Evolutionary conservation across 805 yeast genomes (phyloP).

Genomic region (Wickerhamomyces strasburgensis): DNA sequence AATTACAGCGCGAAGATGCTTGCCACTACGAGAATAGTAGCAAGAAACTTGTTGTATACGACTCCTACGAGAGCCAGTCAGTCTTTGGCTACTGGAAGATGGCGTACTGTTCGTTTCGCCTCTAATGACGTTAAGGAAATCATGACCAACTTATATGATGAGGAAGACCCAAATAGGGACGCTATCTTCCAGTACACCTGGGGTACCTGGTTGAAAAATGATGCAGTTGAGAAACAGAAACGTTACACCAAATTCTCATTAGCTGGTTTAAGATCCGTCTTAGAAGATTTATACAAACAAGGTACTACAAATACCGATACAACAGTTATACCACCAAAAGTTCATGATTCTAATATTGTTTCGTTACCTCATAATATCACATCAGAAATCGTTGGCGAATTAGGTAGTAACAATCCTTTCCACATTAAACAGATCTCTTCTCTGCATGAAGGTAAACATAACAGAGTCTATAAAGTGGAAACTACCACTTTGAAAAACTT

Average conservation of each 20-base stretch:
- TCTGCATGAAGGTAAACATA: conserved; percentile 92
- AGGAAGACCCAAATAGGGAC: conserved; percentile 61
- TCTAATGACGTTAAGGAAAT: conserved; percentile 29
- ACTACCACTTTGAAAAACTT: conserved; percentile 57
- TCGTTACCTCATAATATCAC: conserved; percentile 46
- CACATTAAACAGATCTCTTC: conserved; percentile 70
- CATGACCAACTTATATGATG: conserved; percentile 52
- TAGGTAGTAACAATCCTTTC: conserved; percentile 39
- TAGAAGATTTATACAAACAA: conserved; percentile 39
- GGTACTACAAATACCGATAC: conserved; percentile 30
- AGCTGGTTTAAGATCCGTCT: conserved; percentile 60
- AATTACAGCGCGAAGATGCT: not conserved
- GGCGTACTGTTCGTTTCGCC: conserved; percentile 22
- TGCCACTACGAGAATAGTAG: not conserved
- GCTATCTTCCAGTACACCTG: conserved; percentile 83
- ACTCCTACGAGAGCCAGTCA: conserved; percentile 8
- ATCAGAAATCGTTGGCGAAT: conserved; percentile 38
- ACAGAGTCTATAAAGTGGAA: conserved; percentile 73
- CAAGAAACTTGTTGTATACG: not conserved
- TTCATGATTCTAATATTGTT: conserved; percentile 34
- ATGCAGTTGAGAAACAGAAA: conserved; percentile 63
- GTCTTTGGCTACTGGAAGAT: conserved; percentile 1
- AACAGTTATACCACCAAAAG: conserved; percentile 31
- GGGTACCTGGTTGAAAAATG: conserved; percentile 93
- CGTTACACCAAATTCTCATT: conserved; percentile 80